Evolutionary conservation across 352 stramenopile species (phyloP).

Genomic region (Globisporangium cederbergense): DNA sequence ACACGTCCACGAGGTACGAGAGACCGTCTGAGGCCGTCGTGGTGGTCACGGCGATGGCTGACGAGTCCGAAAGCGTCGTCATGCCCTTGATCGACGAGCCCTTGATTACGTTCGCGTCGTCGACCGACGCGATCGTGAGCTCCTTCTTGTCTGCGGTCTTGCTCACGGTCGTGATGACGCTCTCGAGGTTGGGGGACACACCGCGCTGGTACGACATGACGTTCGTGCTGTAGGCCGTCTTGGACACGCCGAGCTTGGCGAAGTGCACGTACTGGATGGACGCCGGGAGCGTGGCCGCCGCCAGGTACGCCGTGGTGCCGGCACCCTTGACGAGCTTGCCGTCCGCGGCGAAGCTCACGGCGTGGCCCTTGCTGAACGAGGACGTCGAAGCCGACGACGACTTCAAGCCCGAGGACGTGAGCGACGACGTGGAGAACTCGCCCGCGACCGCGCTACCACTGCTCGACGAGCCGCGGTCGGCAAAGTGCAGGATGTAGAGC

Average conservation of each 20-base stretch:
- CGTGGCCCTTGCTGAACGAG: constrained; percentile 38
- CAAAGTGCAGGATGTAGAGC: constrained; percentile 82
- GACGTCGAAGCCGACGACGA: constrained; percentile 14
- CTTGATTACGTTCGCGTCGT: constrained; percentile 45
- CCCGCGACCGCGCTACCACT: constrained; percentile 27
- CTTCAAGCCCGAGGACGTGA: constrained; percentile 19
- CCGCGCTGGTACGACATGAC: constrained; percentile 62
- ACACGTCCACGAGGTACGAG: constrained; percentile 38
- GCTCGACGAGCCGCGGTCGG: constrained; percentile 40
- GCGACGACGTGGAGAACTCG: constrained; percentile 33
- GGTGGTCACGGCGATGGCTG: constrained; percentile 48
- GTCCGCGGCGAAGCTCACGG: constrained; percentile 53
- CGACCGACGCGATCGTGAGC: constrained; percentile 34
- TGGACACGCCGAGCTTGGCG: constrained; percentile 41
- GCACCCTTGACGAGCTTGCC: constrained; percentile 54
- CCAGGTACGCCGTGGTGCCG: constrained; percentile 69
- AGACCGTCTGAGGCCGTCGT: constrained; percentile 37
- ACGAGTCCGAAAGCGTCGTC: constrained; percentile 57
- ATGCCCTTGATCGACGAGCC: constrained; percentile 56
- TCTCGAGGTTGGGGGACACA: constrained; percentile 30
- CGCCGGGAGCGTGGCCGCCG: constrained; percentile 38
- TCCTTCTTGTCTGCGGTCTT: constrained; percentile 43
- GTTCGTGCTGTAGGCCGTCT: constrained; percentile 43
- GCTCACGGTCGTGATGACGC: constrained; percentile 52
- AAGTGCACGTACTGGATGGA: constrained; percentile 58